Base-by-base conservation (phyloP, 1,284 basidiomycete species). In the Pyrrhoderma noxium region DNA sequence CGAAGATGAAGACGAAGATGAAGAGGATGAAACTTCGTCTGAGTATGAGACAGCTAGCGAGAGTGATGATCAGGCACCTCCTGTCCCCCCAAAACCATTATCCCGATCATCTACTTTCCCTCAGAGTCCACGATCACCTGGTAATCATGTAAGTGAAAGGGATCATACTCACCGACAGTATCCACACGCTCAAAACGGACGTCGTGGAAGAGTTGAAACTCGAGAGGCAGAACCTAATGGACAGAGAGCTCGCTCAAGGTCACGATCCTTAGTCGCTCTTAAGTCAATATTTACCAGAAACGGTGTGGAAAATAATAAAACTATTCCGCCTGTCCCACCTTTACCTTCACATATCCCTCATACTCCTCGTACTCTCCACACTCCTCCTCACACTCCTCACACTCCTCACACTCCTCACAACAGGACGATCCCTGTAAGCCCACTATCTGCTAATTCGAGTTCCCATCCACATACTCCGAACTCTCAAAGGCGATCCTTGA, bases 241-340 rank as follows among this genome's bases (percentile, higher is more conserved):
- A 54, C 44, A 36, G 21, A 55, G 27, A 45, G 45, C 36, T 47
- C 60, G 39, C 38, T 55, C 50, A n/a, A 16, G 13, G 36, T 37
- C 47, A 52, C 60, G 39, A 50, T 41, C 51, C 8, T 37, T 53
- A 9, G 34, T 18, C 7, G 45, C 51, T 16, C 25, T 55, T 2
- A 52, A 53, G 45, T 54, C 44, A 5, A 54, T 49, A 34, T 49
- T 55, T 16, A 44, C 36, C 16, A 36, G 35, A 21, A 38, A 36
- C 27, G 40, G 14, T 19, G n/a, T 21, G 5, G 49, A 44, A 13
- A 40, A 21, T 40, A 14, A 40, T 14, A 22, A 18, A 8, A 16
- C 38, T 22, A 8, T n/a, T 11, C 71, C 71, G 13, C 72, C 73
- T 25, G 66, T 71, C 3, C 71, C 76, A 22, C 66, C 69, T 22